These are phyloP conservation scores for Colletotrichum brevisporum DNA, from an alignment of 2,329 filamentous ascomycete species.

Conservation along the genomic window DNA sequence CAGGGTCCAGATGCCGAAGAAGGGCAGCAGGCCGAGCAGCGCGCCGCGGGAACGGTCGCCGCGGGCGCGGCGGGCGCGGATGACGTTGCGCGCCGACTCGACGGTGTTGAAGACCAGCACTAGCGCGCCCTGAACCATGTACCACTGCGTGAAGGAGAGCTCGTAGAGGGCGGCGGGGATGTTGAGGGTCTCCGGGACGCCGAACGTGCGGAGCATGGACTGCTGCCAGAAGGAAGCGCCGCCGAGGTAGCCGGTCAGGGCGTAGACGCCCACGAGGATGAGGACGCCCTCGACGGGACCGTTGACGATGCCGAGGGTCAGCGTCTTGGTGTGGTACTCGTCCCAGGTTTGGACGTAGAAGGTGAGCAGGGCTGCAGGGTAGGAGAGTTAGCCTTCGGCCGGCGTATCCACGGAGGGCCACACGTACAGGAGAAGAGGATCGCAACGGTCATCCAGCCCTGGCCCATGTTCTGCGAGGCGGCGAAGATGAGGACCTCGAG, in stretches of 20 bases:
- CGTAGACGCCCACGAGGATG: slow-evolving; percentile 85
- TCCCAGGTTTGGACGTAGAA: slow-evolving; percentile 99
- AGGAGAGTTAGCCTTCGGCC: slow-evolving; percentile 30
- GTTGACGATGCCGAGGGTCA: slow-evolving; percentile 92
- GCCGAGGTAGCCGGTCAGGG: slow-evolving; percentile 85
- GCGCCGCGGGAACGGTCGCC: slow-evolving; percentile 81
- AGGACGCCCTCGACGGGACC: slow-evolving; percentile 96
- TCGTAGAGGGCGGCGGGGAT: slow-evolving; percentile 82
- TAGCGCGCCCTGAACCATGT: slow-evolving; percentile 86
- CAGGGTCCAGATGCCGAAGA: slow-evolving; percentile 83
- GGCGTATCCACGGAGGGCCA: background rate
- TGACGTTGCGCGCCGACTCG: slow-evolving; percentile 85
- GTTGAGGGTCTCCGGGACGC: slow-evolving; percentile 73
- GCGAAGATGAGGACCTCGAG: slow-evolving; percentile 94
- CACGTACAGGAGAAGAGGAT: slow-evolving; percentile 84
- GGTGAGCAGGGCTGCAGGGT: slow-evolving; percentile 80
- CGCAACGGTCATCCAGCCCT: slow-evolving; percentile 89
- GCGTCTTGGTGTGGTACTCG: slow-evolving; percentile 97
- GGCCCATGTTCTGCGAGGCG: slow-evolving; percentile 91
- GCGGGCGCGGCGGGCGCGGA: slow-evolving; percentile 81
- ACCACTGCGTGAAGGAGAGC: slow-evolving; percentile 91
- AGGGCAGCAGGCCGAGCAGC: slow-evolving; percentile 86
- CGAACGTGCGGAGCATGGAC: slow-evolving; percentile 79
- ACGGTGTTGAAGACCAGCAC: slow-evolving; percentile 89
- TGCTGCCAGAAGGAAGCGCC: slow-evolving; percentile 95